These are phyloP conservation scores for Cinnamomum chago DNA, from an alignment of 164 flowering plant species.

Conservation along the genomic window DNA sequence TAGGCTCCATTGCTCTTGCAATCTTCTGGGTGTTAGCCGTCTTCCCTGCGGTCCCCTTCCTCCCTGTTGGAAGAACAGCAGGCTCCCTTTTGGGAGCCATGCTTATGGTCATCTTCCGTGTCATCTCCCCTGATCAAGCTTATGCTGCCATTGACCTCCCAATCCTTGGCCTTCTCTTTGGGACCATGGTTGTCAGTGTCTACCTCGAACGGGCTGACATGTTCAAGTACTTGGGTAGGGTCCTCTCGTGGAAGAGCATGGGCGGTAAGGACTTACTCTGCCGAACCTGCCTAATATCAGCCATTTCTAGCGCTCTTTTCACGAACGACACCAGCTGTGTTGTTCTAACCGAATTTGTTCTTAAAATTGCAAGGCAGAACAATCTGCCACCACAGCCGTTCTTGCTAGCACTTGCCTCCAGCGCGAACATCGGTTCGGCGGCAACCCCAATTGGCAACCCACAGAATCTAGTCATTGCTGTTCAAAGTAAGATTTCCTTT, in stretches of 20 bases:
- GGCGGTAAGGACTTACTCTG: conserved; percentile 80
- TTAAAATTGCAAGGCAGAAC: conserved; percentile 78
- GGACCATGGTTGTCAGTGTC: conserved; percentile 85
- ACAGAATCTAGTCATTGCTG: conserved; percentile 85
- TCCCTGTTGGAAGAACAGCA: conserved; percentile 91
- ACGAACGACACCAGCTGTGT: conserved; percentile 91
- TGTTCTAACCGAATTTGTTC: conserved; percentile 74
- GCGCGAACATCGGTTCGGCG: conserved; percentile 87
- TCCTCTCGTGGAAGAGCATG: conserved; percentile 67
- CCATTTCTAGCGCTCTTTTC: conserved; percentile 78
- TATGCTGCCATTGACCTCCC: conserved; percentile 81
- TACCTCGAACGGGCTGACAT: conserved; percentile 85
- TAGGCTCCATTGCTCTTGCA: conserved; percentile 72
- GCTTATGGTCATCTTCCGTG: conserved; percentile 80
- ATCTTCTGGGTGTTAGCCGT: conserved; percentile 87
- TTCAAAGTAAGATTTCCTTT: conserved; percentile 63
- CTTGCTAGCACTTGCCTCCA: conserved; percentile 79
- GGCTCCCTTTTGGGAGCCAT: conserved; percentile 82
- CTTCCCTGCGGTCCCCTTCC: conserved; percentile 78
- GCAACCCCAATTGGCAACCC: conserved; percentile 97
- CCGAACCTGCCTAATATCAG: conserved; percentile 66
- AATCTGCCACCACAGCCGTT: conserved; percentile 88
- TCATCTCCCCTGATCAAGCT: conserved; percentile 76
- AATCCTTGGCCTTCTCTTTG: conserved; percentile 89
- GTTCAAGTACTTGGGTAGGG: conserved; percentile 72